Base-by-base conservation (phyloP, 805 yeast species). In the Candida mattraensis region DNA sequence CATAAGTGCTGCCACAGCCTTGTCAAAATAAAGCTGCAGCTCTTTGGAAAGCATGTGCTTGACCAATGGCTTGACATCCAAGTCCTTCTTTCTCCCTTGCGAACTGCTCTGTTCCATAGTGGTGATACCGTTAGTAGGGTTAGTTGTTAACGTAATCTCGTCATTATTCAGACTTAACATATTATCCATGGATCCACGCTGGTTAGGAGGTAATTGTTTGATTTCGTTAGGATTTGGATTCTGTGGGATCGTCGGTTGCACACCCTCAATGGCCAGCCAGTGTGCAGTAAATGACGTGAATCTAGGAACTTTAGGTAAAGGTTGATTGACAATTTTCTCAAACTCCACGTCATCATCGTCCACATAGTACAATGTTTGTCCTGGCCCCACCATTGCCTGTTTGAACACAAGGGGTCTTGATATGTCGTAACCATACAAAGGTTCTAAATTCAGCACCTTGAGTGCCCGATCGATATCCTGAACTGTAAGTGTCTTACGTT, bases 231-330 rank as follows among this genome's bases (percentile, higher is more conserved):
- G 75, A 32, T 82, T 74, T 16, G 99, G 99, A 64, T 93, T 93
- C 63, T 94, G 99, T 2, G 97, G 95, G 37, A 93, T 91, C 20
- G 93, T 82, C 1, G 99, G 99, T 57, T 93, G 99, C 7, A 93
- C 95, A 39, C 99, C 99, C 62, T 93, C 99, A 35, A 93, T 86
- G 0, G 99, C 98, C 20, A 94, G 70, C 98, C 99, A 91, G 58
- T 85, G 95, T 5, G 97, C 95, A 0, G 98, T 88, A 60, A 86
- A 89, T 0, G 96, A 82, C 3, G 95, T 82, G 42, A 83, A 80
- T 40, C 98, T 74, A 4, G 99, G 99, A 3, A 94, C 95, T 52
- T 83, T 87, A 5, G 99, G 99, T 41, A 93, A 67, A 20, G 96
- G 97, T 57, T 84, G 91, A 57, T 93, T 91, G 48, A 93, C 85